phyloP scores from a whole-genome alignment of 805 yeast genomes.

The Wickerhamomyces alni region DNA sequence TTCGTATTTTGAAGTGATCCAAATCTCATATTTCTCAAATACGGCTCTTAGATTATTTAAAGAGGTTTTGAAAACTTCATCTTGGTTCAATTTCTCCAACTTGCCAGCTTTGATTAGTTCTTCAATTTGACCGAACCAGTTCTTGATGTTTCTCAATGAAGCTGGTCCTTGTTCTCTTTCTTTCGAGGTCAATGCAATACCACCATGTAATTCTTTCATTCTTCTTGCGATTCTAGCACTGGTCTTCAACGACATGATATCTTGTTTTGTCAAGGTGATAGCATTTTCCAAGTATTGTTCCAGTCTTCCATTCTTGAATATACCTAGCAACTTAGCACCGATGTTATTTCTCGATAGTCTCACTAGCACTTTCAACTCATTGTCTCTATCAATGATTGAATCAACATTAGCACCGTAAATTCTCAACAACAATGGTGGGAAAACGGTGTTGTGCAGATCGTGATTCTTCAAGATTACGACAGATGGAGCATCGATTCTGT shows the following conservation, averaged over 20 bases:
- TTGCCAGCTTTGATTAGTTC: slow-evolving; percentile 35
- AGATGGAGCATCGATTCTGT: slow-evolving; percentile 58
- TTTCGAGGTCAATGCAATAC: slow-evolving; percentile 54
- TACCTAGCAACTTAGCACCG: slow-evolving; percentile 86
- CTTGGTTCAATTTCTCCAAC: slow-evolving; percentile 27
- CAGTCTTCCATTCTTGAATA: slow-evolving; percentile 86
- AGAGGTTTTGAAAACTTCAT: slow-evolving; percentile 36
- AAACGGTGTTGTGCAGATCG: slow-evolving; percentile 30
- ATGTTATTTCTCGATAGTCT: slow-evolving; percentile 72
- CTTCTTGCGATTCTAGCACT: slow-evolving; percentile 87
- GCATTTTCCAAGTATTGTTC: slow-evolving; percentile 90
- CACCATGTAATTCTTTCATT: slow-evolving; percentile 89
- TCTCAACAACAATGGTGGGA: slow-evolving; percentile 64
- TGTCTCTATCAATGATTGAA: slow-evolving; percentile 77
- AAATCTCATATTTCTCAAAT: slow-evolving; percentile 49
- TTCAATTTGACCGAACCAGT: slow-evolving; percentile 58
- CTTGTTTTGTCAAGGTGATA: slow-evolving; percentile 63
- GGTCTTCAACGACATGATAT: slow-evolving; percentile 69
- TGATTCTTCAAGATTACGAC: slow-evolving; percentile 27
- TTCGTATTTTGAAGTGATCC: slow-evolving; percentile 52
- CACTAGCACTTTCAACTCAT: slow-evolving; percentile 66
- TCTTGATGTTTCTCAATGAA: slow-evolving; percentile 61
- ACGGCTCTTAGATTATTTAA: slow-evolving; percentile 45
- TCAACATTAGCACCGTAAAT: slow-evolving; percentile 88
- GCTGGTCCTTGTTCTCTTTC: slow-evolving; percentile 61